Conservation (phyloP, 257 asterid genomes). For the Phtheirospermum japonicum region DNA sequence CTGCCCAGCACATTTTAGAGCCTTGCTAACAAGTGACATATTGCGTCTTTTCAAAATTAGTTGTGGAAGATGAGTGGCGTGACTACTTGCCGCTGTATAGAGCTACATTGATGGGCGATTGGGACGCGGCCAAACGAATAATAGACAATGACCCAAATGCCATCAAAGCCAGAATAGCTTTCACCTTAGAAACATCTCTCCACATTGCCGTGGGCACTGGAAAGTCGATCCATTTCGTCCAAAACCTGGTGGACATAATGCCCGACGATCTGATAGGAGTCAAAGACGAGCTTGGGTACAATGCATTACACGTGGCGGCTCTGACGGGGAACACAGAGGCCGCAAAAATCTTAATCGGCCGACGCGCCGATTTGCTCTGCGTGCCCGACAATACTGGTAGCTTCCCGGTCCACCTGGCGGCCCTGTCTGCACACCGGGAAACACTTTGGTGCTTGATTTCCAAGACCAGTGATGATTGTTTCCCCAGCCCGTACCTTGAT, state of each 20-base stretch:
- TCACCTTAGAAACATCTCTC: not conserved
- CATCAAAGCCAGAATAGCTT: not conserved
- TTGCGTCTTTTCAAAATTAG: not conserved
- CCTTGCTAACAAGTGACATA: no score
- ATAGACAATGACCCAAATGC: slow-evolving; percentile 2
- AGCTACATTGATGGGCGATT: slow-evolving; percentile 18
- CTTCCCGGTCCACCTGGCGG: slow-evolving; percentile 24
- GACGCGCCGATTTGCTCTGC: slow-evolving; percentile 6
- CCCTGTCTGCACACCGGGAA: slow-evolving; percentile 1
- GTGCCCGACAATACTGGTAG: not conserved
- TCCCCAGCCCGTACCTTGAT: slow-evolving; percentile 6
- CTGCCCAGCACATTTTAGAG: no score
- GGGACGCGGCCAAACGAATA: slow-evolving; percentile 10
- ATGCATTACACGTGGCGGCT: slow-evolving; percentile 23
- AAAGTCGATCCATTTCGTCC: slow-evolving; percentile 9
- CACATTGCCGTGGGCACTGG: slow-evolving; percentile 23
- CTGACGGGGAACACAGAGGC: slow-evolving; percentile 12
- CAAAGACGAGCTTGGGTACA: slow-evolving; percentile 5
- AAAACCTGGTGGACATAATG: slow-evolving; percentile 7
- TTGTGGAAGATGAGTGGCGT: not conserved
- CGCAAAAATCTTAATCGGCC: not conserved
- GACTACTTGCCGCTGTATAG: slow-evolving; percentile 9
- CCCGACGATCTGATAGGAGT: slow-evolving; percentile 5
- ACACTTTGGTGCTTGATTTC: slow-evolving; percentile 21
- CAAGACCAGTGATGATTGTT: not conserved